Conservation (phyloP, 2,329 filamentous ascomycete species). For the Colletotrichum incanum region DNA sequence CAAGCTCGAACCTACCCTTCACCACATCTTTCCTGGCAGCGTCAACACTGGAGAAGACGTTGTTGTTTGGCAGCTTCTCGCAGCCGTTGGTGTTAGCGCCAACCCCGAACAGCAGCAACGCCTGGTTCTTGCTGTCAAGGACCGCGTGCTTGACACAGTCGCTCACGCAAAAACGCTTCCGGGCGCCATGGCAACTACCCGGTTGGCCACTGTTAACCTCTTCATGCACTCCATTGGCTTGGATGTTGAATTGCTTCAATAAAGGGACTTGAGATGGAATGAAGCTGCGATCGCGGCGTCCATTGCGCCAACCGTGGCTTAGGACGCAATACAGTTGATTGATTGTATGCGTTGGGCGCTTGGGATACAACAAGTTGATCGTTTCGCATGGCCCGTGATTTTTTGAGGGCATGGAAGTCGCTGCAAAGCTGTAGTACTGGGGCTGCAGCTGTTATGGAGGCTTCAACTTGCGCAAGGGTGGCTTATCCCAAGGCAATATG, state of each 20-base stretch:
- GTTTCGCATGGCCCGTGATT: slow-evolving; percentile 31
- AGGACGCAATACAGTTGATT: slow-evolving; percentile 24
- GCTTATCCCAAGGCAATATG: slow-evolving; percentile 34
- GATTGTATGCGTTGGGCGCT: slow-evolving; percentile 27
- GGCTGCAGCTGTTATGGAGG: slow-evolving; percentile 30
- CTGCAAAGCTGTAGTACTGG: slow-evolving; percentile 34
- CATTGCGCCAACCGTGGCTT: slow-evolving; percentile 6
- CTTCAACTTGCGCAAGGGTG: slow-evolving; percentile 18
- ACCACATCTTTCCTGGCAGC: slow-evolving; percentile 91
- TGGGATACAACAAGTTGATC: slow-evolving; percentile 19
- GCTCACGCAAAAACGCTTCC: slow-evolving; percentile 90
- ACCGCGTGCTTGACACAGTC: slow-evolving; percentile 97
- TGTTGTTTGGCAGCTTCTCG: slow-evolving; percentile 98
- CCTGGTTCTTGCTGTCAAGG: slow-evolving; percentile 95
- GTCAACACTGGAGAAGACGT: slow-evolving; percentile 93
- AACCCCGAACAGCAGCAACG: slow-evolving; percentile 95
- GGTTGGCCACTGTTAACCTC: slow-evolving; percentile 93
- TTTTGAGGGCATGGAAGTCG: slow-evolving; percentile 35
- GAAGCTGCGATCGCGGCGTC: slow-evolving; percentile 20
- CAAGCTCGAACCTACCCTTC: slow-evolving; percentile 85
- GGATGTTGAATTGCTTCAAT: slow-evolving; percentile 83
- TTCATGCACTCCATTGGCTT: slow-evolving; percentile 99
- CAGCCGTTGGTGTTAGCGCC: slow-evolving; percentile 93
- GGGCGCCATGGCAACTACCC: slow-evolving; percentile 85
- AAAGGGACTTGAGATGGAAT: slow-evolving; percentile 39